Conservation (phyloP, 2,329 filamentous ascomycete species). For the Aspergillus awamori region DNA sequence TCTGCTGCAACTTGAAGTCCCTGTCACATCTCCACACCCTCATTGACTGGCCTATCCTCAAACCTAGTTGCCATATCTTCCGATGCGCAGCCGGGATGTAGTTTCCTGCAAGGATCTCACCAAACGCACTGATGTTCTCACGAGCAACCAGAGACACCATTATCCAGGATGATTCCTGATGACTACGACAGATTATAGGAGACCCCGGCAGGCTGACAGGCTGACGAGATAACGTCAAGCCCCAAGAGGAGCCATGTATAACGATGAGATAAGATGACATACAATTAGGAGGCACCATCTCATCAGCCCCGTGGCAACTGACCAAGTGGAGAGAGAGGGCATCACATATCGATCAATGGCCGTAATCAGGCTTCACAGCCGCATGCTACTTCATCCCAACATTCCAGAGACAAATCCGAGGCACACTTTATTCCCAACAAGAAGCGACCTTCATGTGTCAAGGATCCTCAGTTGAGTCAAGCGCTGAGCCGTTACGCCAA, state of each 20-base stretch:
- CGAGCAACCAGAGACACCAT: not conserved
- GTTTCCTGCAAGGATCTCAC: not conserved
- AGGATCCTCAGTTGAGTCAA: conserved; percentile 2
- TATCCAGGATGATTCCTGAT: not conserved
- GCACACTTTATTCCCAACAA: not conserved
- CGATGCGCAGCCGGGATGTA: not conserved
- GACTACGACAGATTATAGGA: not conserved
- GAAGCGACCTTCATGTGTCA: not conserved
- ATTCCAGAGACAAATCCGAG: not conserved
- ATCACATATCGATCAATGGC: not conserved
- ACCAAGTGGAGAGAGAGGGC: not conserved
- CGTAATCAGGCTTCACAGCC: not conserved
- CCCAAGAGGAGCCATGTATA: too few relatives aligned
- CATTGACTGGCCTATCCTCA: not conserved
- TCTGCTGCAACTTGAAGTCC: not conserved
- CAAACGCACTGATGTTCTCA: not conserved
- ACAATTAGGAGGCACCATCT: not conserved
- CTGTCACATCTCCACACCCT: not conserved
- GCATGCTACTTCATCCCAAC: not conserved
- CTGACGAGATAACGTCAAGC: not conserved
- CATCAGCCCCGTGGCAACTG: not conserved
- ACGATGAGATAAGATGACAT: too few relatives aligned
- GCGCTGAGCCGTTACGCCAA: not conserved
- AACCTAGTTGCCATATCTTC: too few relatives aligned
- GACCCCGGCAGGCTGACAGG: not conserved